Evolutionary conservation across 2,329 filamentous ascomycete species (phyloP), one percentile per base, ranked within the genome.

Genomic region (Chaetomiaceae sp.): DNA sequence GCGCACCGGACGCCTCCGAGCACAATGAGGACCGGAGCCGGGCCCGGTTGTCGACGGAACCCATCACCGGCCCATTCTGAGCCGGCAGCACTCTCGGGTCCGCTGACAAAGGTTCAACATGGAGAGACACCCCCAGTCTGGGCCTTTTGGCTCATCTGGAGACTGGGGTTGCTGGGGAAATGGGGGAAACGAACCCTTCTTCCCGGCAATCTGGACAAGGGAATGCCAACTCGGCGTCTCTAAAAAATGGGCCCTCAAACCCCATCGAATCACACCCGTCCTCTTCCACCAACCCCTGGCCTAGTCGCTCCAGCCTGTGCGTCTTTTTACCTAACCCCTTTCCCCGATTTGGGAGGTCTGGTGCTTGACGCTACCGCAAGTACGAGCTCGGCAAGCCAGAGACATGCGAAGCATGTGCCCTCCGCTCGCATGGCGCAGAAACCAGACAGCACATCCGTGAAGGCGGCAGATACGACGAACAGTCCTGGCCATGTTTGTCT

Each of bases 241-340:
- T 29, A 9, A 33, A 42, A 42, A 29, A 9, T 30, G 32, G 45
- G 34, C 11, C 45, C 45, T 46, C n/a, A 46, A 18, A 20, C 47
- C 38, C 25, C 37, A 50, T 27, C 38, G 27, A 36, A 34, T 30
- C 48, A 43, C 29, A 30, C 23, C n/a, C n/a, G n/a, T n/a, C n/a
- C n/a, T n/a, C n/a, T n/a, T n/a, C n/a, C n/a, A n/a, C n/a, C n/a
- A n/a, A n/a, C n/a, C n/a, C n/a, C n/a, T n/a, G n/a, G n/a, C n/a
- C n/a, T n/a, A n/a, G n/a, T 42, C 10, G n/a, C 36, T n/a, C 21
- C 33, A 33, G 30, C 10, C 41, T 45, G n/a, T 20, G 34, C 27
- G 16, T 11, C 23, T 20, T 42, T 48, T 42, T 27, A 48, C 45
- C 46, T 48, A 11, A 42, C 47, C 47, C 47, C 30, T 42, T 34